Evolutionary conservation across 768 basidiomycete genomes (phyloP), one percentile per base, ranked within the genome.

Genomic region (Strobilomyces dryophilus): DNA sequence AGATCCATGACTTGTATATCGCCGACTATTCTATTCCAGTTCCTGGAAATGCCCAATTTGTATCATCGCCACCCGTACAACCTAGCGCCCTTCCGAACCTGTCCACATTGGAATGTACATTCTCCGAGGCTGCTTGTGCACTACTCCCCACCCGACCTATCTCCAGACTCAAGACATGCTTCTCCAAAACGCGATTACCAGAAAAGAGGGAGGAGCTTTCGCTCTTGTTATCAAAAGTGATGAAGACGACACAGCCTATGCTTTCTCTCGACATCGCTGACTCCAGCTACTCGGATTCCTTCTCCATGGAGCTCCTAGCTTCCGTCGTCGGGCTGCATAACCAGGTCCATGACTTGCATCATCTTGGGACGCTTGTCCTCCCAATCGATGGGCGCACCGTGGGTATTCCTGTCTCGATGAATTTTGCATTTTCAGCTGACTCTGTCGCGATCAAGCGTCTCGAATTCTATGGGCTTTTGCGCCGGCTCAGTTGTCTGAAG

Each of bases 131-230:
- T 1, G 84, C 80, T 4, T 73, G 73, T 45, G 74, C 74, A 15
- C 66, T 87, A 10, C 75, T 80, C 20, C 83, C 85, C 1, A 73
- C 73, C 11, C 76, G 85, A 3, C 84, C 85, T 8, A 67, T 88
- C 37, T 75, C 79, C 2, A 79, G 77, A 49, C 73, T 87, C 52
- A 87, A 87, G 67, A 85, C 84, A 7, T 86, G 85, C 61, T 83
- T 87, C 65, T 84, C 84, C 21, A 72, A 73, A 47, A 71, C 79
- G n/a, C 73, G 71, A 47, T 47, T 69, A 2, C 62, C 58, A 5
- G 79, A 78, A 41, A 84, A 84, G 69, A 73, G 74, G 31, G 68
- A 70, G 1, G 85, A 87, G 63, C 68, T 85, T 70, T 57, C 61
- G 0, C 57, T 73, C 1, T 69, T 87, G 21, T 67, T 84, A 49